phyloP scores from a whole-genome alignment of 2,329 filamentous ascomycete genomes.

The Botryosphaeria dothidea region DNA sequence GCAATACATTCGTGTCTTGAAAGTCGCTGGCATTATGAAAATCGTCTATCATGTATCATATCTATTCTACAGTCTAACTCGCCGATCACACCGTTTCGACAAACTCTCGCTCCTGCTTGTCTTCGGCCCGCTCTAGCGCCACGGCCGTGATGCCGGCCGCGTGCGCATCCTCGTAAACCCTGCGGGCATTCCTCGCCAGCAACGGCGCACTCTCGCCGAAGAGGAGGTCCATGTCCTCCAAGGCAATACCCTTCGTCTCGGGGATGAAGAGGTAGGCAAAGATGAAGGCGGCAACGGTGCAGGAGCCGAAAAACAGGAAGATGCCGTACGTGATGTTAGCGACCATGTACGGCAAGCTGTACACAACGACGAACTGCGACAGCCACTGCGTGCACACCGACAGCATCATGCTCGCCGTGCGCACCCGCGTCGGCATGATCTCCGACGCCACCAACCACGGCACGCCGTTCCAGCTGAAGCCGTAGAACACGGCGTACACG shows the following conservation, averaged over 20 bases:
- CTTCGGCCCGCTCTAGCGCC: slow-evolving; percentile 13
- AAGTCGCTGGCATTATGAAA: neutral
- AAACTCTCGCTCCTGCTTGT: slow-evolving; percentile 1
- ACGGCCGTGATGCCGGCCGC: slow-evolving; percentile 19
- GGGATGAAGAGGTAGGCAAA: slow-evolving; percentile 69
- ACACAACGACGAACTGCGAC: slow-evolving; percentile 72
- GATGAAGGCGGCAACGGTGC: slow-evolving; percentile 65
- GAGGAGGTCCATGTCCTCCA: slow-evolving; percentile 67
- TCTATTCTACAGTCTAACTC: neutral
- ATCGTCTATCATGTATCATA: neutral
- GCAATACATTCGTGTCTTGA: too few relatives aligned
- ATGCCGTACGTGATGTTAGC: slow-evolving; percentile 58
- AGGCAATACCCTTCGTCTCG: slow-evolving; percentile 65
- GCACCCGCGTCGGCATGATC: slow-evolving; percentile 67
- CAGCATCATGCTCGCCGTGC: slow-evolving; percentile 68
- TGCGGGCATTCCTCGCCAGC: slow-evolving; percentile 15
- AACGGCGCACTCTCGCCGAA: slow-evolving; percentile 49
- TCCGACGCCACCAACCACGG: slow-evolving; percentile 74
- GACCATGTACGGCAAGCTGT: slow-evolving; percentile 69
- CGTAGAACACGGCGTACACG: slow-evolving; percentile 66
- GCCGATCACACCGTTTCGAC: neutral
- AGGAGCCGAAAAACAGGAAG: slow-evolving; percentile 69
- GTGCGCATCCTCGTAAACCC: slow-evolving; percentile 19
- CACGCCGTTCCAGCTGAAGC: slow-evolving; percentile 63
- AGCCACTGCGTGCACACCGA: slow-evolving; percentile 71